Evolutionary conservation across 163 green algal species (phyloP), one percentile per base, ranked within the genome.

Genomic region (Volvox carteri): DNA sequence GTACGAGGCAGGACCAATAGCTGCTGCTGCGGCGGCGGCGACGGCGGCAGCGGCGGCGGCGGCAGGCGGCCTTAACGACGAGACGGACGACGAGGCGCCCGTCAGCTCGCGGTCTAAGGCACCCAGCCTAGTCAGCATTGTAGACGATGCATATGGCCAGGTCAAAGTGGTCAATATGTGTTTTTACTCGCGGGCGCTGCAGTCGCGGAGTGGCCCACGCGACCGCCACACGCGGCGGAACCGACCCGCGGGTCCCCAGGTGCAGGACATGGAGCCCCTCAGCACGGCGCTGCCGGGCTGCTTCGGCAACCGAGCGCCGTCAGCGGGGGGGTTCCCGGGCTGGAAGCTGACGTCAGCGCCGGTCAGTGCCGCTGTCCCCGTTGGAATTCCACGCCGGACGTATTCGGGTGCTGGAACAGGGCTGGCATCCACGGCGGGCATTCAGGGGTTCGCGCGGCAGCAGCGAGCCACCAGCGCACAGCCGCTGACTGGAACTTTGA

Each of bases 261-360:
- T 87, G 23, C 33, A 42, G 65, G 81, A 87, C 65, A 79, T 68
- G 67, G 65, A 79, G 81, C 81, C 48, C 0, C 19, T 72, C 21
- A 80, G 65, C 16, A 73, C 81, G 2, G 81, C 46, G 4, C 48
- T 87, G 33, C 81, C 81, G 1, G 67, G 46, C 19, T 28, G 65
- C 48, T 87, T 87, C 11, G 81, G 46, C 2, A 8, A 33, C 81
- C 33, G 81, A 1, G 67, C 67, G 25, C 81, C 81, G 12, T 79
- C 65, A 0, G 81, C 81, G 8, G 81, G 81, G 1, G 81, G 81
- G 14, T 87, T 87, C 44, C 81, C 81, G 12, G 81, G 81, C 21
- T 87, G 81, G 81, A 79, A 79, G 65, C 81, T 87, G 19, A 87
- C n/a, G 52, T n/a, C n/a, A n/a, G 62, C 62, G 3, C 28, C 79